Percentiles rank a stretch among this genome's conserved stretches.
Evolutionary conservation across 2,329 filamentous ascomycete genomes (phyloP).

Genomic region (Metarhizium sp.): DNA sequence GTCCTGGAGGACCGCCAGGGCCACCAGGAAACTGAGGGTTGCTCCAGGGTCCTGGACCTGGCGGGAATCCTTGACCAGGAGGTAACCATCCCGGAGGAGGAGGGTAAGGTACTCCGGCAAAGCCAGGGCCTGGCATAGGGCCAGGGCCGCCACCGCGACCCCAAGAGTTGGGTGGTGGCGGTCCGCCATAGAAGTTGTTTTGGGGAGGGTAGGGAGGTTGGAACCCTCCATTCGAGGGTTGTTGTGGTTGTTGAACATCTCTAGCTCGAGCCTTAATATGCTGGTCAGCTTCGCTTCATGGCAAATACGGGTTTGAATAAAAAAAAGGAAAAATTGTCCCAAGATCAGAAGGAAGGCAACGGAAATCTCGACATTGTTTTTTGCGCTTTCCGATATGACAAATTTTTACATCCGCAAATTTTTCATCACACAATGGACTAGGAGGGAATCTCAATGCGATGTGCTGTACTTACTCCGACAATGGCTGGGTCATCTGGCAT

Average conservation of each 20-base stretch:
- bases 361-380: slow-evolving; percentile 94
- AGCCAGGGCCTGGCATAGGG: slow-evolving; percentile 49
- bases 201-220: slow-evolving; percentile 33
- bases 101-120: slow-evolving; percentile 69
- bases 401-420: slow-evolving; percentile 92
- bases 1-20: slow-evolving; percentile 46
- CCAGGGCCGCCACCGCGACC: slow-evolving; percentile 42
- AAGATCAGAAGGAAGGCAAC: slow-evolving; percentile 99
- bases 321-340: slow-evolving; percentile 4
- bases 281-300: slow-evolving; percentile 12
- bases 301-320: neutral
- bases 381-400: slow-evolving; percentile 83
- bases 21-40: slow-evolving; percentile 54
- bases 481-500: slow-evolving; percentile 95
- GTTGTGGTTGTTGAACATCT: slow-evolving; percentile 23
- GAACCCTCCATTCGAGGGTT: slow-evolving; percentile 26
- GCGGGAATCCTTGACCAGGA: slow-evolving; percentile 65
- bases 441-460: neutral
- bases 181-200: slow-evolving; percentile 37
- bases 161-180: slow-evolving; percentile 45
- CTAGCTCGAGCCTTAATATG: slow-evolving; percentile 29
- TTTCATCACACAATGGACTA: slow-evolving; percentile 73
- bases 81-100: slow-evolving; percentile 73
- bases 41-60: slow-evolving; percentile 51
- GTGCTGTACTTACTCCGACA: slow-evolving; percentile 69